Percentiles rank a stretch among this genome's conserved stretches.
Conservation (phyloP, 495 filamentous ascomycete species). For the Penicillium cinerascens region DNA sequence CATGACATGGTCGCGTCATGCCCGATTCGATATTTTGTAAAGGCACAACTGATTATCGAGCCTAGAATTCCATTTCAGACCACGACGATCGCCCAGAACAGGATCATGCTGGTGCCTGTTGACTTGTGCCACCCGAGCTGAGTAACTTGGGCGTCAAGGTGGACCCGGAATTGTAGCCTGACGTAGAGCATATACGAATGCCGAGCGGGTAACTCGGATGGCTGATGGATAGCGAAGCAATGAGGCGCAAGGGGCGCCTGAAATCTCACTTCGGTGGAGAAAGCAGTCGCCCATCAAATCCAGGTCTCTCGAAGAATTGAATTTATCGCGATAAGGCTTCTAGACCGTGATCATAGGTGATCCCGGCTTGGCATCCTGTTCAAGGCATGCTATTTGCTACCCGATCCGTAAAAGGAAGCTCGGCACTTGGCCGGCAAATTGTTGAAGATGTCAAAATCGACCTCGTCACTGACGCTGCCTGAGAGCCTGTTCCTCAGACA, state of each 20-base stretch:
- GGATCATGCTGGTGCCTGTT: not conserved
- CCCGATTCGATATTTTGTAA: not conserved
- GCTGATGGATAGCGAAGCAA: not conserved
- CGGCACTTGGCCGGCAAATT: not conserved
- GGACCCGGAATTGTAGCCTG: not conserved
- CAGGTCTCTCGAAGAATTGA: not conserved
- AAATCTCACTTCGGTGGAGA: not conserved
- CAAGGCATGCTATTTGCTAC: not conserved
- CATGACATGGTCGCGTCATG: not conserved
- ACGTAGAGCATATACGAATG: not conserved
- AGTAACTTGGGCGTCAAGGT: not conserved
- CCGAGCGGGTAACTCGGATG: not conserved
- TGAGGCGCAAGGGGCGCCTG: not conserved
- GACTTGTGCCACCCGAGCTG: not conserved
- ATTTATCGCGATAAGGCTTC: not conserved
- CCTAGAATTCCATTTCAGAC: not conserved
- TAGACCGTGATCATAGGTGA: not conserved
- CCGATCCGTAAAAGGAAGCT: not conserved
- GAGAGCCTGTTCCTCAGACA: not conserved
- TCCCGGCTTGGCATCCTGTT: not conserved
- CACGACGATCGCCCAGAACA: not conserved
- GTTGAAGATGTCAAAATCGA: not conserved
- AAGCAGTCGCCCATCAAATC: not conserved
- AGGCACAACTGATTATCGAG: not conserved
- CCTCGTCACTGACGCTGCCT: not conserved